A percentile compares a stretch with the other conserved stretches of the same genome.
These are phyloP conservation scores for Rhamnella rubrinervis DNA, from an alignment of 331 rosid species.

Conservation along the genomic window DNA sequence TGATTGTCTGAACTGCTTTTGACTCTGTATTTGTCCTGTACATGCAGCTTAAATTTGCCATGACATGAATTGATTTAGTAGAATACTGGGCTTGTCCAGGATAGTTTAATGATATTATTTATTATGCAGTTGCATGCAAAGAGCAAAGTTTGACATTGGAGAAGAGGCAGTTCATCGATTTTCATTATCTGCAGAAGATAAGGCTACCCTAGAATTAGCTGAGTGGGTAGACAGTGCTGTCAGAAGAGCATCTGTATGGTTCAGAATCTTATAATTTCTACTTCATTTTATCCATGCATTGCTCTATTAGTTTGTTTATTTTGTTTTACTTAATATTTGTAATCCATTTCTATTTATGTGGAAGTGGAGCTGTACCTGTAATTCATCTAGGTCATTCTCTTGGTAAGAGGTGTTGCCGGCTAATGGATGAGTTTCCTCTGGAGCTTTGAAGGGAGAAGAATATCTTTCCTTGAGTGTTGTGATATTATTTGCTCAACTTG, in stretches of 20 bases:
- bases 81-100: not conserved
- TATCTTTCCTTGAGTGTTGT: too few species aligned
- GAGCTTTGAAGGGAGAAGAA: too few species aligned
- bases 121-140: constrained; percentile 90
- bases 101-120: not conserved
- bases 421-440: not conserved
- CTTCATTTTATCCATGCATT: constrained; percentile 18
- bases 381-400: not conserved
- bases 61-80: too few species aligned
- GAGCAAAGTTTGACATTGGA: constrained; percentile 94
- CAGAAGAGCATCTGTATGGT: constrained; percentile 72
- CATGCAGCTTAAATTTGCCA: too few species aligned
- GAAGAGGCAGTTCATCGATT: constrained; percentile 95
- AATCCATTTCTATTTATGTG: not conserved
- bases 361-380: not conserved
- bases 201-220: constrained; percentile 95
- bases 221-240: constrained; percentile 97
- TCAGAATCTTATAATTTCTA: constrained; percentile 21
- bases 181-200: constrained; percentile 95
- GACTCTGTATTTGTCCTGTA: too few species aligned
- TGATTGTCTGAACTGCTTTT: too few species aligned
- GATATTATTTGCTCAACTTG: too few species aligned
- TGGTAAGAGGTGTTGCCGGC: not conserved
- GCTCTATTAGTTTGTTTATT: too few species aligned
- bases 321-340: not conserved